Conservation (phyloP, 345 rosid species). For the Salix udensis region DNA sequence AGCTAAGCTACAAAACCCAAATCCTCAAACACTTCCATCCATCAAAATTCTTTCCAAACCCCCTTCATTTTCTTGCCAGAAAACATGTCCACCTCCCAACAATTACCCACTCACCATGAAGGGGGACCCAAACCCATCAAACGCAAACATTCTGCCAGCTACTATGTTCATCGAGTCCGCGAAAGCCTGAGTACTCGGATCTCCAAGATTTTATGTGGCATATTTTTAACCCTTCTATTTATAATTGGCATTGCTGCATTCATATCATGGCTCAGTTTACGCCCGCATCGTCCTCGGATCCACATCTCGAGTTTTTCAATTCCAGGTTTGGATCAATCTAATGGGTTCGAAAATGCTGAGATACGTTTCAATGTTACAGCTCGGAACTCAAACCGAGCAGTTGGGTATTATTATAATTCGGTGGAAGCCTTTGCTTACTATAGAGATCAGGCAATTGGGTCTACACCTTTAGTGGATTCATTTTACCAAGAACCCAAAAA, state of each 20-base stretch:
- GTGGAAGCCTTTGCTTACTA: constrained; percentile 58
- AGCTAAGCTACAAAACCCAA: neutral
- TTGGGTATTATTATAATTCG: constrained; percentile 53
- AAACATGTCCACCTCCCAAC: neutral
- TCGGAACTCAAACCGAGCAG: constrained; percentile 67
- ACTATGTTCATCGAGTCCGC: constrained; percentile 53
- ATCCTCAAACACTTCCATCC: neutral
- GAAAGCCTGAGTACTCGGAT: constrained; percentile 63
- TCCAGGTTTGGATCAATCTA: constrained; percentile 41
- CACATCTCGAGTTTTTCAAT: constrained; percentile 43
- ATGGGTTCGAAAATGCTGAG: constrained; percentile 51
- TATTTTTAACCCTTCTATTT: constrained; percentile 50
- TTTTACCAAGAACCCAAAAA: constrained; percentile 71
- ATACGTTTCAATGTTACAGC: constrained; percentile 57
- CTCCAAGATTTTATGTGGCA: constrained; percentile 53
- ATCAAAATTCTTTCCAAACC: neutral
- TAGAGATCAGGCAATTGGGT: constrained; percentile 54
- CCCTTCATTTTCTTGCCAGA: neutral
- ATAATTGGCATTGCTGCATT: constrained; percentile 45
- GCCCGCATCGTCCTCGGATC: constrained; percentile 83
- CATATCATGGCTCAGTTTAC: constrained; percentile 74
- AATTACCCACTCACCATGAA: neutral
- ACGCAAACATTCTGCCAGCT: constrained; percentile 36
- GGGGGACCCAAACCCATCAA: constrained; percentile 2
- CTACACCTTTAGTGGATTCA: constrained; percentile 32